Evolutionary conservation across 129 eudicot genomes (phyloP).

Genomic region (Tanacetum coccineum): DNA sequence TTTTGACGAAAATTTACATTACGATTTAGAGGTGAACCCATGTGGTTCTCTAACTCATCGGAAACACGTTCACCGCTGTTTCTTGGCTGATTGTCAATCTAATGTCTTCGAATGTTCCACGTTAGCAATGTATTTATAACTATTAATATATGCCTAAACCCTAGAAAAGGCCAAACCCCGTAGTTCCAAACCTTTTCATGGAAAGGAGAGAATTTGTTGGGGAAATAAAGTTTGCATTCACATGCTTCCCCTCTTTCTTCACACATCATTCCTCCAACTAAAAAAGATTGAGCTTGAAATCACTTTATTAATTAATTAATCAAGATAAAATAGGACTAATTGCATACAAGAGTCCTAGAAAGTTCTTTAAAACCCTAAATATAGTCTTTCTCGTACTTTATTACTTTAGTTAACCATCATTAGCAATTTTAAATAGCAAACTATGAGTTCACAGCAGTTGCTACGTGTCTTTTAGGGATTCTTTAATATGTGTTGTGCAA

Average conservation of each 20-base stretch:
- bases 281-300: constrained; percentile 29
- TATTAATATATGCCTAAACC: neutral
- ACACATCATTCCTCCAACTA: constrained; percentile 39
- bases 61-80: too few relatives aligned
- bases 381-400: constrained; percentile 14
- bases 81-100: neutral
- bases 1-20: too few relatives aligned
- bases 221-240: constrained; percentile 22
- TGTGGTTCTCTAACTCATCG: too few relatives aligned
- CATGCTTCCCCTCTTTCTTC: constrained; percentile 41
- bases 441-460: constrained; percentile 3
- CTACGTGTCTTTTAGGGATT: neutral
- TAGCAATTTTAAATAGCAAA: neutral
- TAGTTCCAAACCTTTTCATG: constrained; percentile 27
- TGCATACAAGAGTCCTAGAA: constrained; percentile 37
- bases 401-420: constrained; percentile 21
- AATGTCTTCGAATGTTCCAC: neutral
- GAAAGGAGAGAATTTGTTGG: constrained; percentile 28
- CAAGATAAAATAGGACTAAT: constrained; percentile 14
- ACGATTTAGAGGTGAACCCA: too few relatives aligned
- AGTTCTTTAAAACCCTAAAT: constrained; percentile 5
- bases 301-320: constrained; percentile 24
- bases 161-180: constrained; percentile 33
- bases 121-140: neutral
- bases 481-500: neutral